phyloP scores from a whole-genome alignment of 768 basidiomycete species.

The Kwoniella heveanensis region DNA sequence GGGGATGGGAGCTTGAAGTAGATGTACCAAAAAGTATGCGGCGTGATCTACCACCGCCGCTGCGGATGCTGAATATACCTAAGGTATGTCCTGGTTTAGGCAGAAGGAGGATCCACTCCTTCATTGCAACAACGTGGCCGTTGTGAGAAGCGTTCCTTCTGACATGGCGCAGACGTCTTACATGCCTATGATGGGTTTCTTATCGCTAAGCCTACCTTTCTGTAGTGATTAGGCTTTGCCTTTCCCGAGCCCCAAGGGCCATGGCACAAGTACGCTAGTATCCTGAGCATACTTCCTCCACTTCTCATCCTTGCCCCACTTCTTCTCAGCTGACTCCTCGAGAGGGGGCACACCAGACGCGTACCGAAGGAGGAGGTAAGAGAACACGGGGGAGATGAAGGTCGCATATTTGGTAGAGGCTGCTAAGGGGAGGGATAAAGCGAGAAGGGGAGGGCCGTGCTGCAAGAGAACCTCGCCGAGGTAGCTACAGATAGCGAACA shows the following conservation, averaged over 20 bases:
- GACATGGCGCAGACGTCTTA: too few species aligned
- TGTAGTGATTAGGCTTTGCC: slow-evolving; percentile 25
- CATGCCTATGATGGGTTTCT: too few species aligned
- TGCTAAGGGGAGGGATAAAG: slow-evolving; percentile 60
- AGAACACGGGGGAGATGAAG: slow-evolving; percentile 66
- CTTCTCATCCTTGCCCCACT: slow-evolving; percentile 37
- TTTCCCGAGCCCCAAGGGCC: slow-evolving; percentile 42
- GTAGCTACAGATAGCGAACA: slow-evolving; percentile 60
- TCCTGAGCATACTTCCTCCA: slow-evolving; percentile 44
- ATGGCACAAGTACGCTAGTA: slow-evolving; percentile 42
- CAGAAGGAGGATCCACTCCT: too few species aligned
- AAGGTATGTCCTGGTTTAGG: too few species aligned
- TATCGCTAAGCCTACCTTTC: too few species aligned
- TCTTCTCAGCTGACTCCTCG: slow-evolving; percentile 59
- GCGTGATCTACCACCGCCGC: too few species aligned
- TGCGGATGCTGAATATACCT: too few species aligned
- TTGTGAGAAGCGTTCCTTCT: too few species aligned
- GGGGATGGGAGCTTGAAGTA: too few species aligned
- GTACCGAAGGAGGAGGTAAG: slow-evolving; percentile 63
- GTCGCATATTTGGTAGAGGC: slow-evolving; percentile 57
- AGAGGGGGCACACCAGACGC: slow-evolving; percentile 72
- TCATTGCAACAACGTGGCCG: too few species aligned
- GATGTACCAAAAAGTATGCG: too few species aligned
- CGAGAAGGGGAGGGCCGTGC: slow-evolving; percentile 67
- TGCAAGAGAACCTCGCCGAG: slow-evolving; percentile 72